Base-by-base conservation (phyloP, 1,284 basidiomycete genomes). In the Schizophyllum commune region DNA sequence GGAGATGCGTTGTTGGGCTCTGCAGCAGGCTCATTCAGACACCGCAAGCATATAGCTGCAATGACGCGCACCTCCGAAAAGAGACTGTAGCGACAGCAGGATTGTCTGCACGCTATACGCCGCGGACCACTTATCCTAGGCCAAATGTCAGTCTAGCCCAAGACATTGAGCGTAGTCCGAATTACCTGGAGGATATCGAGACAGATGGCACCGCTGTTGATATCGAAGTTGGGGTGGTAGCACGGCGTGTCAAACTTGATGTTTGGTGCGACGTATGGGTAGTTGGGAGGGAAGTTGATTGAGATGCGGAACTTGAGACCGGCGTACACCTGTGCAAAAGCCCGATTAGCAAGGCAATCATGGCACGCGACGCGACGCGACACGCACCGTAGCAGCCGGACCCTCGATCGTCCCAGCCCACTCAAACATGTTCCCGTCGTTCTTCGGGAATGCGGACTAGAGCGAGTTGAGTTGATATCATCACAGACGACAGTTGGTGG, bases 1-100 rank as follows among this genome's bases (percentile, higher is more conserved):
- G 92, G 92, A 3, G 91, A 93, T 4, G 88, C 88, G 69, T 94
- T 94, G 77, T 94, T 94, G 27, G 92, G 92, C 73, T 94, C 92
- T 92, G 67, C n/a, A 60, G 54, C 56, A 6, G 13, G 13, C 57
- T 52, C 57, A 58, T 53, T 60, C 11, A 17, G 56, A 58, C 65
- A 51, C 57, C 34, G 39, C 19, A 52, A 53, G 19, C 47, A 61
- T 62, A 57, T 55, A 58, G 52, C n/a, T 5, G 20, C 15, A 34
- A 39, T 21, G 27, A 13, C 52, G 21, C 82, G 54, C 68, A 91
- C 91, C 91, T 67, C 92, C 92, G 56, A 94, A 80, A 32, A 94
- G 76, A 8, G 89, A 92, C 68, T 94, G 92, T 61, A 94, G 72
- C 7, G 92, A 94, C n/a, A 94, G 75, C 13, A 94, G 79, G 55